Evolutionary conservation across 2,329 filamentous ascomycete species (phyloP), one percentile per base, ranked within the genome.

Genomic region (Alternaria infectoria): DNA sequence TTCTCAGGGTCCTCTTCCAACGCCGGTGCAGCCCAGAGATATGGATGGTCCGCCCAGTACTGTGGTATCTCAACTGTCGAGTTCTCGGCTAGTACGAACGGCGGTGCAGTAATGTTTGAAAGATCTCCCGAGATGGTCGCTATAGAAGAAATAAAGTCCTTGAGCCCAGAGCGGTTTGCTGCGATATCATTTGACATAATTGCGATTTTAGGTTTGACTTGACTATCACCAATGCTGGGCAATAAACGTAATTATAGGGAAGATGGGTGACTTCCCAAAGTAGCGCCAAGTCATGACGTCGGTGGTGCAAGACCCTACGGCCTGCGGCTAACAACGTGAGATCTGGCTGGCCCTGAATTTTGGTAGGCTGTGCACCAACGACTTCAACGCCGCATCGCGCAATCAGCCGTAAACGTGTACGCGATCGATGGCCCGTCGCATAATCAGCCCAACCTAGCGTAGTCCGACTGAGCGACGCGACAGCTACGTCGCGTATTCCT

Each of bases 51-150:
- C 26, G 81, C 82, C 81, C 81, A 83, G 65, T 83, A 84, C 21
- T 82, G 78, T 12, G 82, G 82, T 54, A 84, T 79, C 57, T 83
- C 81, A 5, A 81, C 81, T 1, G 82, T 84, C 0, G 81, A 83
- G 54, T 83, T 80, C 56, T 81, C 77, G 3, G 80, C 80, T 0
- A 84, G 73, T 7, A 84, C 77, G 60, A 84, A 84, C 4, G 82
- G 82, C 4, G 82, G 82, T 1, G 82, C 82, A 9, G 82, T 84
- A 58, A 83, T 83, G 57, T 82, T 84, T 46, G 75, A 79, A 7
- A 84, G 74, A 60, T 84, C 82, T 36, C 82, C 82, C 70, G 79
- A 80, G 57, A 84, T 82, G 2, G 81, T 83, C 28, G 82, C 78
- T 50, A 83, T 82, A 0, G 80, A 82, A 3, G 64, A 70, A 8